phyloP scores from a whole-genome alignment of 176 grass and related monocot genomes.

The Chrysopogon serrulatus region DNA sequence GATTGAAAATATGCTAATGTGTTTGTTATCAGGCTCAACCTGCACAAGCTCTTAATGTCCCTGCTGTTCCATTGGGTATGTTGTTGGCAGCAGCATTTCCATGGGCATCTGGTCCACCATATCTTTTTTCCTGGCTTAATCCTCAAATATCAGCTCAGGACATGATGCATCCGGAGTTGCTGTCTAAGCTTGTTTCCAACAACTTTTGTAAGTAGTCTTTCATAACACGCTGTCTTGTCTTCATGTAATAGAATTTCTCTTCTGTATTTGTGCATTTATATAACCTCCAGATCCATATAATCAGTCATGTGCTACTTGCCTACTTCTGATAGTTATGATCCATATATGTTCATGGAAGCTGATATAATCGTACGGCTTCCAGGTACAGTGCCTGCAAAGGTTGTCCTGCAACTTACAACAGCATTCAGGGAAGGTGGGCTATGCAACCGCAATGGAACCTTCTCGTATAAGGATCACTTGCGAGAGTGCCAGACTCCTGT shows the following conservation, averaged over 20 bases:
- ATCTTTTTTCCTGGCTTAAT: constrained; percentile 85
- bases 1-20: background rate
- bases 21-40: constrained; percentile 54
- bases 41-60: constrained; percentile 73
- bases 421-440: constrained; percentile 69
- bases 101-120: constrained; percentile 56
- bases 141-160: constrained; percentile 73
- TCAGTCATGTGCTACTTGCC: background rate
- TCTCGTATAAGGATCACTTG: constrained; percentile 73
- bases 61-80: constrained; percentile 64
- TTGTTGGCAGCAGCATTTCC: constrained; percentile 73
- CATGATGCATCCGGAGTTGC: constrained; percentile 79
- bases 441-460: constrained; percentile 57
- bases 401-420: constrained; percentile 77
- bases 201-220: constrained; percentile 61
- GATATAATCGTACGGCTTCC: constrained; percentile 6
- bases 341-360: background rate
- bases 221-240: background rate
- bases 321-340: background rate
- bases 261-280: background rate
- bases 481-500: constrained; percentile 47
- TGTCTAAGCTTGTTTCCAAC: constrained; percentile 78
- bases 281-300: background rate
- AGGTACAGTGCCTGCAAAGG: constrained; percentile 85
- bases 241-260: background rate